Evolutionary conservation across 257 asterid genomes (phyloP).

Genomic region (Ocimum tenuiflorum): DNA sequence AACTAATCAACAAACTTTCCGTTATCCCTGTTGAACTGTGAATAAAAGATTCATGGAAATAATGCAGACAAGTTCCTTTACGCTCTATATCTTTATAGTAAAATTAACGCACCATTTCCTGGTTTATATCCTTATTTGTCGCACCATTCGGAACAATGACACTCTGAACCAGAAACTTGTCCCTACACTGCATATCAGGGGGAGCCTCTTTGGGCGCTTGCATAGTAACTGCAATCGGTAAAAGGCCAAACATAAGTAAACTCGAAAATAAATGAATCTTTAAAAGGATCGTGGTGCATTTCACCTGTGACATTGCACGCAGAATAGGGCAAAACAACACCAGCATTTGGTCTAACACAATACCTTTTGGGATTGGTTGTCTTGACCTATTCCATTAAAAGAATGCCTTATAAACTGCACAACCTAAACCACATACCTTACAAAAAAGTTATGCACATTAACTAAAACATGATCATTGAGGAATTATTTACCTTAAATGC

Average conservation of each 20-base stretch:
- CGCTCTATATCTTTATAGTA: neutral
- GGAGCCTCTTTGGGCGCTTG: constrained; percentile 79
- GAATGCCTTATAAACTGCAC: neutral
- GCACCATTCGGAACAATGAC: constrained; percentile 59
- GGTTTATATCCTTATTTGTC: constrained; percentile 50
- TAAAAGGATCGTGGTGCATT: neutral
- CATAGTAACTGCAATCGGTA: constrained; percentile 53
- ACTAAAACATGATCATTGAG: neutral
- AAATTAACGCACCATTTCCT: constrained; percentile 53
- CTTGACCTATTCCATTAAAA: constrained; percentile 46
- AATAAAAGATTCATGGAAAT: neutral
- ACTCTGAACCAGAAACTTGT: constrained; percentile 80
- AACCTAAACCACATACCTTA: neutral
- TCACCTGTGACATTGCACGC: constrained; percentile 70
- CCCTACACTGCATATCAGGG: constrained; percentile 76
- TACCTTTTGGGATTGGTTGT: constrained; percentile 84
- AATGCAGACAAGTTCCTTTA: neutral
- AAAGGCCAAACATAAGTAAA: neutral
- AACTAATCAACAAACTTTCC: constrained; percentile 65
- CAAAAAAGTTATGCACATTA: neutral
- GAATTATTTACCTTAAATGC: constrained; percentile 64
- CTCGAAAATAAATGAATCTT: neutral
- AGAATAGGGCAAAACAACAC: constrained; percentile 62
- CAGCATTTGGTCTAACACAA: constrained; percentile 82
- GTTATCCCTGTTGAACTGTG: constrained; percentile 53